Conservation (phyloP, 345 rosid genomes). For the Cardiospermum halicacabum region DNA sequence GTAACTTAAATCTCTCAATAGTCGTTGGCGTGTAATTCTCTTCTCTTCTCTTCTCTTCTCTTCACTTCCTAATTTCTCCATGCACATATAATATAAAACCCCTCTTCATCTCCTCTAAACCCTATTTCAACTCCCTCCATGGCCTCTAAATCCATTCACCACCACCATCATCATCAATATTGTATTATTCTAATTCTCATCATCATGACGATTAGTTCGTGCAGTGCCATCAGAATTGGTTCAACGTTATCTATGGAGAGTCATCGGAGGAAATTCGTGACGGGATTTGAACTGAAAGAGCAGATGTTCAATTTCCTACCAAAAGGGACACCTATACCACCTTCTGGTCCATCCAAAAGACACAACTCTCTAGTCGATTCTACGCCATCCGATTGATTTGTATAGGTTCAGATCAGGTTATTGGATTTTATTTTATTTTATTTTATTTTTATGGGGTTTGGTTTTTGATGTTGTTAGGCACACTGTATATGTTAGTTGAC, state of each 20-base stretch:
- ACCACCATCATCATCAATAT: conserved; percentile 12
- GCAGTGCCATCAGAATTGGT: conserved; percentile 33
- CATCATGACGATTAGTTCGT: conserved; percentile 28
- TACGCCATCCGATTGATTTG: conserved; percentile 19
- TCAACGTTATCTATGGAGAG: conserved; percentile 4
- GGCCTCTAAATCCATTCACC: conserved; percentile 14
- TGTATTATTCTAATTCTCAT: conserved; percentile 27
- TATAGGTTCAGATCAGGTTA: conserved; percentile 9
- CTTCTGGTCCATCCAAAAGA: conserved; percentile 80
- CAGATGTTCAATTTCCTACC: conserved; percentile 69
- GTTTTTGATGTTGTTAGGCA: conserved; percentile 13
- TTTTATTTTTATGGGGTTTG: not conserved
- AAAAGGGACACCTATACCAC: conserved; percentile 63
- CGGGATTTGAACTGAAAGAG: conserved; percentile 34
- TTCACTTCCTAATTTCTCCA: conserved; percentile 11
- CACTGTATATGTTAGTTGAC: conserved; percentile 24
- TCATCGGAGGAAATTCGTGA: conserved; percentile 25
- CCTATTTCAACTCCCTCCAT: conserved; percentile 18
- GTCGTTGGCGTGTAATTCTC: conserved; percentile 41
- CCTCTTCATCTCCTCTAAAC: conserved; percentile 20
- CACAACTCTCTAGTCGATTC: conserved; percentile 55
- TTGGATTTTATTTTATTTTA: not conserved
- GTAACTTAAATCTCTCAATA: conserved; percentile 4
- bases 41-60: conserved; percentile 15
- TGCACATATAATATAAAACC: not conserved